Base-by-base conservation (phyloP, 2,329 filamentous ascomycete genomes). In the Cladophialophora chaetospira region DNA sequence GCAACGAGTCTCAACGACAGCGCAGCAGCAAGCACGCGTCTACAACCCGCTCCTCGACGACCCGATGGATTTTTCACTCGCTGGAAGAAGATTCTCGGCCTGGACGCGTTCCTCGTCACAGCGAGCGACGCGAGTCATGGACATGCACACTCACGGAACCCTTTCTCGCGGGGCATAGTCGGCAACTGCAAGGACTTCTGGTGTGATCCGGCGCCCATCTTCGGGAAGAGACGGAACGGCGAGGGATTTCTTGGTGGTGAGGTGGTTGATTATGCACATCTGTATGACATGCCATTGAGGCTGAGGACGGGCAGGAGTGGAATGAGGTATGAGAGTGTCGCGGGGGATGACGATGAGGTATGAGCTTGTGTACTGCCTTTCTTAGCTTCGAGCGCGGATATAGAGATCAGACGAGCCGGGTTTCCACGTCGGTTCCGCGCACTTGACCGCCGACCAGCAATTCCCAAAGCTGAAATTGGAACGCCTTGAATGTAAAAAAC, bases 131-230 rank as follows among this genome's bases (percentile, higher is more conserved):
- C 88, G 0, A 60, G 61, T 73, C 78, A 63, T 51, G 73, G 66
- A 69, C 58, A 74, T 79, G 77, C 73, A 65, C 63, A 74, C 63
- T 61, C 73, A 65, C 57, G 69, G 63, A 99, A 97, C 70, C 92
- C 92, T 0, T 99, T 93, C 72, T 93, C 86, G 56, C 81, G 86
- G 28, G 94, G 94, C 5, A 80, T 91, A 35, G 66, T 95, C n/a
- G 83, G 86, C 57, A 99, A 99, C 70, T 99, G 94, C 74, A 88
- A 84, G 64, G 95, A 99, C 73, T 99, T 99, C 71, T 97, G 92
- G 91, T 93, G 89, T 67, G 94, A 97, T 70, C 85, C 89, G 1
- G 87, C 89, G 2, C 88, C 93, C 0, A 72, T 96, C 15, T 93
- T 96, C 70, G 85, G 88, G 9, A 84, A 81, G 66, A 82, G 88